Evolutionary conservation across 176 grass and related monocot genomes (phyloP), one percentile per base, ranked within the genome.

Genomic region (Tuctoria greenei): DNA sequence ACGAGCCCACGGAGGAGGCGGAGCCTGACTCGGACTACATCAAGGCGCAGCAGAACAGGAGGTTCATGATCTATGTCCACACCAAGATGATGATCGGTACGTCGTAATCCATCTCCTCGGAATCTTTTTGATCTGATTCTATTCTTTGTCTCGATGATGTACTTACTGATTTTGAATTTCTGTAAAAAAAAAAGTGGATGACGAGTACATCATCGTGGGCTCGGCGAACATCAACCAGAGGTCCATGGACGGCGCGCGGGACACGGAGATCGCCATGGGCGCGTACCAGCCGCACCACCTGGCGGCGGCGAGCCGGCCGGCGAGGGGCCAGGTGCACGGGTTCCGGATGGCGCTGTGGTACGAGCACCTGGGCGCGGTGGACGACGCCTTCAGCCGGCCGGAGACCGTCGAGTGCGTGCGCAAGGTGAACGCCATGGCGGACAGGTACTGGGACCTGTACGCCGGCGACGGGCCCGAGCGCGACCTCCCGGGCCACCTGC

Each of bases 11-110:
- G 64, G 88, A 92, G 82, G 65, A 59, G 69, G 84, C 91, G 0
- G 89, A 92, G 17, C 89, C 91, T 10, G 78, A 92, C 78, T 90
- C 73, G 1, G 82, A 78, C 65, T 94, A 98, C 69, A 86, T 66
- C 50, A 90, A 60, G 70, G 89, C 95, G 5, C 95, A 98, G 85
- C 79, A 94, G 37, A 78, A 83, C 17, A 80, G 95, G 49, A 71
- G 95, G 21, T 98, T 98, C 82, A 98, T 94, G 95, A 98, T 98
- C 87, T 94, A 98, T 18, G 95, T 98, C 40, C 95, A 98, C 76
- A 84, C 88, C 69, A 98, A 98, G 86, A 94, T 94, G 89, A 94
- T 98, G 91, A 92, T 98, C 3, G 93, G 93, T 93, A 86, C 16
- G 31, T 31, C 31, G 31, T 31, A 31, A 31, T 31, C 31, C 31